Evolutionary conservation across 352 stramenopile species (phyloP), one percentile per base, ranked within the genome.

Genomic region (Globisporangium megalacanthum): DNA sequence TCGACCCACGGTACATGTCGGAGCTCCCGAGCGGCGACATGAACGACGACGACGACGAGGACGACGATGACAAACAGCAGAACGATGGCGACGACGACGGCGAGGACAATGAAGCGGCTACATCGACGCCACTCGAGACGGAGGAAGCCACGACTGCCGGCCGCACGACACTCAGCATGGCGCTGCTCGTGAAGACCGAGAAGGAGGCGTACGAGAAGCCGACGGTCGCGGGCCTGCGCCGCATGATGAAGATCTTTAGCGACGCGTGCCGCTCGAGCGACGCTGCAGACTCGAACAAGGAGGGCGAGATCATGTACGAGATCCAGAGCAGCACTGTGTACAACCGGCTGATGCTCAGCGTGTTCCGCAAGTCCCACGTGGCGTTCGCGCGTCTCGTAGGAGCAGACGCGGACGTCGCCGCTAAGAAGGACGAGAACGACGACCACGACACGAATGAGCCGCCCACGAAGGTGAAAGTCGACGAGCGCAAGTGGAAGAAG

Each of bases 311-410:
- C 60, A 76, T 79, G 54, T 98, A 95, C 75, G 78, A 91, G 44
- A 96, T 98, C 54, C 87, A 96, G 56, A 97, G 83, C 61, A 96
- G 89, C 51, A 79, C 88, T 15, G 90, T 98, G 35, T 98, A 98
- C 86, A 97, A 98, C 79, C 77, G 88, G 22, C 69, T 98, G 39
- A 98, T 98, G 92, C 79, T 98, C n/a, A 87, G 88, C 52, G 89
- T 94, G 63, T 88, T 98, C 65, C 88, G 76, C 33, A 84, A 88
- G 58, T 93, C 85, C 51, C 88, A 97, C 66, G 76, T 92, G 42
- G 84, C 86, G 41, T 91, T 98, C 61, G 58, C 78, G 45, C 77
- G 78, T 54, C 83, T 98, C 33, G 78, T 98, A 47, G 68, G 29
- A 29, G 50, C 61, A 14, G 64, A 51, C 6, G n/a, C 44, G 10